These are phyloP conservation scores for Centella asiatica DNA, from an alignment of 129 eudicot species.

Conservation along the genomic window DNA sequence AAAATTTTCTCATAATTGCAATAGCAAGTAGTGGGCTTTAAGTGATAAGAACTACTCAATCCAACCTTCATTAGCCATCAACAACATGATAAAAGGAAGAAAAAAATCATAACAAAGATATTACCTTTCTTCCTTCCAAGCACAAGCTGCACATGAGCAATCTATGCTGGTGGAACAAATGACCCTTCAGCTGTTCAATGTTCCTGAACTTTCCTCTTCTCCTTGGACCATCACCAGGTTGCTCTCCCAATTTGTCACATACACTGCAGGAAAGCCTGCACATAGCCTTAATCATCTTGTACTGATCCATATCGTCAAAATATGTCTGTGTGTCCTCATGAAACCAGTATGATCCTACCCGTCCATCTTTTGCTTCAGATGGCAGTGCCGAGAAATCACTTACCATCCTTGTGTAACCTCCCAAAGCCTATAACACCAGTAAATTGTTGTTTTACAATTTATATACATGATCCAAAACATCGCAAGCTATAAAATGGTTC, in stretches of 20 bases:
- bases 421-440: slow-evolving; percentile 59
- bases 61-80: too few species aligned
- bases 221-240: slow-evolving; percentile 40
- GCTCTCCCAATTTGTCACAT: slow-evolving; percentile 68
- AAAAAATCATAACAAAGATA: background rate
- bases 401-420: slow-evolving; percentile 73
- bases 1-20: background rate
- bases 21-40: background rate
- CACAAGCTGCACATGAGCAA: slow-evolving; percentile 86
- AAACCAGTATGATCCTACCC: slow-evolving; percentile 67
- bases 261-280: slow-evolving; percentile 90
- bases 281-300: slow-evolving; percentile 92
- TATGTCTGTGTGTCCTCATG: slow-evolving; percentile 94
- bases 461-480: too few species aligned
- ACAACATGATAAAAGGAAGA: background rate
- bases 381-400: slow-evolving; percentile 65
- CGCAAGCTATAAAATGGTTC: too few species aligned
- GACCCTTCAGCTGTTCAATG: slow-evolving; percentile 86
- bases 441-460: too few species aligned
- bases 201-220: slow-evolving; percentile 66
- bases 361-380: slow-evolving; percentile 57
- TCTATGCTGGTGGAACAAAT: slow-evolving; percentile 70
- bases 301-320: slow-evolving; percentile 89
- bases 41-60: too few species aligned
- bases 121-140: slow-evolving; percentile 93